Base-by-base conservation (phyloP, 306 rosid genomes). In the Fagus crenata region DNA sequence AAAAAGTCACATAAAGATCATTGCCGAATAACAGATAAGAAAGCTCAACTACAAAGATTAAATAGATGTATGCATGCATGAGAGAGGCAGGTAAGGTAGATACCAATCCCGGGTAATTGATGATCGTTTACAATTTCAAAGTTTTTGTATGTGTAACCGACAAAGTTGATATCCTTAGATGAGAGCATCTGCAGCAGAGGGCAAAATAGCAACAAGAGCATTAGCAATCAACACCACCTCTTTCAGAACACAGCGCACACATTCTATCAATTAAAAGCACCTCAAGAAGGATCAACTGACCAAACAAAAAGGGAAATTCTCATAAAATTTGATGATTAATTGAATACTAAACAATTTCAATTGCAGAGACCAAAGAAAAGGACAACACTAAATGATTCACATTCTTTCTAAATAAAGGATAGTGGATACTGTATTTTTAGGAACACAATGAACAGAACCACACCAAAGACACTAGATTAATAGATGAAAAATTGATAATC, bases 111-210 rank as follows among this genome's bases (percentile, higher is more conserved):
- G 69, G 90, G 91, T 69, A 96, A 81, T 77, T 96, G 97, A 80
- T 88, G 85, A 78, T 92, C 97, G 59, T 96, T 91, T 81, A 96
- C 91, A 53, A 96, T 93, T 83, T 96, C 98, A 2, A 80, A 90
- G 90, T 96, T 96, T 87, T 96, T 95, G 77, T 89, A 95, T 2
- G 99, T 95, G 86, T 95, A 95, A 7, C 99, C 99, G 67, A 93
- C 99, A 46, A 96, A 96, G 90, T 96, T 96, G 63, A 91, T 83
- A 77, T 96, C 99, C 81, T 91, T 93, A 39, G 98, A 92, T 28
- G 98, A 89, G 78, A 96, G 83, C 99, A 96, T 96, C 99, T 96
- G 91, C 89, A 89, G 67, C 65, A 77, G 72, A 76, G 55, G 69
- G 65, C 46, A 81, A 22, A 55, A 58, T 85, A 77, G 74, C 78